A percentile compares a stretch with the other conserved stretches of the same genome.
phyloP scores from a whole-genome alignment of 2,329 filamentous ascomycete genomes.

The Xylaria sp. region DNA sequence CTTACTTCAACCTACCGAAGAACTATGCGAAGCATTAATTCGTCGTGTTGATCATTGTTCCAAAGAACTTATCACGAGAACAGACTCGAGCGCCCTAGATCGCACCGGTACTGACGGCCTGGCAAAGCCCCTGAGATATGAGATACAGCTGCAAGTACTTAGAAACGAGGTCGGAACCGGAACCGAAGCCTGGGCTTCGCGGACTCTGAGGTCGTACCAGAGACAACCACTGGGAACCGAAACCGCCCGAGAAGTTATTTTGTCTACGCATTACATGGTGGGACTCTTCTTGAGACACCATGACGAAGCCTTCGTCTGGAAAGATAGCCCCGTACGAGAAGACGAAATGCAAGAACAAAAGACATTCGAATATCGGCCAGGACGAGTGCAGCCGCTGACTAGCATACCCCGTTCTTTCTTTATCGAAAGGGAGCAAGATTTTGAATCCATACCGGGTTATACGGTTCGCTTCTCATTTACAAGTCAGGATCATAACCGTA shows the following conservation, averaged over 20 bases:
- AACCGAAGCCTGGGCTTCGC: slow-evolving; percentile 56
- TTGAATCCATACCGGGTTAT: slow-evolving; percentile 63
- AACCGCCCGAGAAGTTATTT: slow-evolving; percentile 59
- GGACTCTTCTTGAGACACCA: slow-evolving; percentile 63
- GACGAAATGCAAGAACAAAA: slow-evolving; percentile 52
- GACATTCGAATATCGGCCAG: slow-evolving; percentile 55
- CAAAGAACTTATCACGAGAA: slow-evolving; percentile 64
- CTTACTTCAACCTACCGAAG: slow-evolving; percentile 56
- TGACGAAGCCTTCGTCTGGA: slow-evolving; percentile 63
- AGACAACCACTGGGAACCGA: slow-evolving; percentile 57
- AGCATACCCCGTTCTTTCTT: slow-evolving; percentile 61
- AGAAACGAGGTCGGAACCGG: slow-evolving; percentile 55
- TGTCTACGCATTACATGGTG: slow-evolving; percentile 62
- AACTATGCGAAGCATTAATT: slow-evolving; percentile 62
- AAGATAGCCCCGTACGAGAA: slow-evolving; percentile 57
- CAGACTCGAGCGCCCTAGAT: slow-evolving; percentile 60
- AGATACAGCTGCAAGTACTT: slow-evolving; percentile 60
- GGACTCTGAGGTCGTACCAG: slow-evolving; percentile 63
- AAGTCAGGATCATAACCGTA: slow-evolving; percentile 54
- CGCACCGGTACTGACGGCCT: slow-evolving; percentile 51
- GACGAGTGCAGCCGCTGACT: slow-evolving; percentile 57
- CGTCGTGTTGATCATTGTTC: slow-evolving; percentile 63
- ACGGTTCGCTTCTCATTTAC: slow-evolving; percentile 59
- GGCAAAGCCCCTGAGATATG: slow-evolving; percentile 60
- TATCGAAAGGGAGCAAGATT: slow-evolving; percentile 57